Percentiles rank a stretch among this genome's conserved stretches.
Conservation (phyloP, 768 basidiomycete genomes). For the Rhizopogon salebrosus region DNA sequence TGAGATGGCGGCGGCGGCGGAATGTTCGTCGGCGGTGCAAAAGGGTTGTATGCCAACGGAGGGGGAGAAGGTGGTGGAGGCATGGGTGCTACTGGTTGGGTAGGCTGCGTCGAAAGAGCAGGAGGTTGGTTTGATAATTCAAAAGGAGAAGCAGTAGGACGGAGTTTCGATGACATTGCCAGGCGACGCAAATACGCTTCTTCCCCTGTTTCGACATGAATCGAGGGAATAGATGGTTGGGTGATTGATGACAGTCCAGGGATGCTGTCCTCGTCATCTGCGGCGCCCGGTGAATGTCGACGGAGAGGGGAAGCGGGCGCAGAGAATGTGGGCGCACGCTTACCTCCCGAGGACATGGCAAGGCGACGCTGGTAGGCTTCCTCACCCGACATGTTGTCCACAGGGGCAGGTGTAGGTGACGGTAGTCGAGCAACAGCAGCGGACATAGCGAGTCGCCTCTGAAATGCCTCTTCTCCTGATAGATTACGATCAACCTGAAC, state of each 20-base stretch:
- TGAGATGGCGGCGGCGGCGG: conserved; percentile 44
- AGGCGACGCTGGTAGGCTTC: conserved; percentile 74
- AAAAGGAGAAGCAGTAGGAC: conserved; percentile 23
- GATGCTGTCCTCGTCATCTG: conserved; percentile 18
- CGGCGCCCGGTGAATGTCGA: conserved; percentile 16
- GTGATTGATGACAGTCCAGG: conserved; percentile 14
- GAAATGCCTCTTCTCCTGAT: conserved; percentile 79
- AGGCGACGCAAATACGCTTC: conserved; percentile 63
- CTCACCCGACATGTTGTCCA: conserved; percentile 61
- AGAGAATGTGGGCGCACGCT: neutral
- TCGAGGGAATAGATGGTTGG: neutral
- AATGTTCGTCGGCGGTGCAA: conserved; percentile 56
- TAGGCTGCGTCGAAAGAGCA: conserved; percentile 18
- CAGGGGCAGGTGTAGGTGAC: conserved; percentile 30
- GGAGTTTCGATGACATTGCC: conserved; percentile 45
- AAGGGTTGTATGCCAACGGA: conserved; percentile 62
- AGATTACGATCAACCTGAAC: conserved; percentile 40
- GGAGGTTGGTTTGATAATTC: conserved; percentile 19
- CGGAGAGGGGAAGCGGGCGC: conserved; percentile 8
- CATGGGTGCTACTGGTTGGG: conserved; percentile 6
- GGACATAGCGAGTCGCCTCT: conserved; percentile 73
- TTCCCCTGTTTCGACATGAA: conserved; percentile 48
- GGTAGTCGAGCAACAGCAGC: conserved; percentile 19
- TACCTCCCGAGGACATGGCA: conserved; percentile 49
- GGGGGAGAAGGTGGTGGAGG: conserved; percentile 42